phyloP scores from a whole-genome alignment of 768 basidiomycete genomes.

The Dioszegia aurantiaca region DNA sequence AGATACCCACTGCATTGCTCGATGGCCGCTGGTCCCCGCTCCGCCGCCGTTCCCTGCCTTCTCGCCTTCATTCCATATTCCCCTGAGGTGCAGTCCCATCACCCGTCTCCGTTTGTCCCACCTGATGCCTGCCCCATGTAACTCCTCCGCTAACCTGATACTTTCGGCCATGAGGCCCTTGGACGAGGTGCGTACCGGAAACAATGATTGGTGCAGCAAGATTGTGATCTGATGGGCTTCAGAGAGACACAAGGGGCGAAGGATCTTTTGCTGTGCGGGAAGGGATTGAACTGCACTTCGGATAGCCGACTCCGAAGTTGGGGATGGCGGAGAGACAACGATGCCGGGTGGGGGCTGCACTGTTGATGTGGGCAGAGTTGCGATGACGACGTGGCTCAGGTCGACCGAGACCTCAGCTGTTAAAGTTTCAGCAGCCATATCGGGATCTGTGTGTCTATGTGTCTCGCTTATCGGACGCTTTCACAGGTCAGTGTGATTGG shows the following conservation, averaged over 20 bases:
- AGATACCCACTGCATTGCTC: constrained; percentile 28
- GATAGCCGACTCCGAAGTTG: neutral
- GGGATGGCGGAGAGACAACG: neutral
- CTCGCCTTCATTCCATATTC: constrained; percentile 37
- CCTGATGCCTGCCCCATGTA: constrained; percentile 34
- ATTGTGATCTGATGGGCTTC: constrained; percentile 32
- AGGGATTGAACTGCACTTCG: too few relatives aligned
- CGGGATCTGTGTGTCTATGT: too few relatives aligned
- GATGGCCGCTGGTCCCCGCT: constrained; percentile 5
- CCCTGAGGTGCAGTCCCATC: constrained; percentile 42
- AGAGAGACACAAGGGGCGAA: constrained; percentile 21
- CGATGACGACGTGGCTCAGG: too few relatives aligned
- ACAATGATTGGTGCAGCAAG: constrained; percentile 27
- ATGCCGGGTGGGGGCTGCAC: too few relatives aligned
- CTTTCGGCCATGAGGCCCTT: constrained; percentile 32
- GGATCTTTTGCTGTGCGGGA: neutral
- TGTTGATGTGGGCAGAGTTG: too few relatives aligned
- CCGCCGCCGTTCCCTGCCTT: constrained; percentile 9
- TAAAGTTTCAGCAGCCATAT: too few relatives aligned
- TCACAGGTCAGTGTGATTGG: too few relatives aligned
- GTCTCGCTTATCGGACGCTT: too few relatives aligned
- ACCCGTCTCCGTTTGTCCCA: constrained; percentile 37
- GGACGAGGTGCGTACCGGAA: constrained; percentile 13
- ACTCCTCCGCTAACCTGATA: constrained; percentile 27
- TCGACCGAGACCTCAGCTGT: too few relatives aligned